Evolutionary conservation across 108 stramenopile genomes (phyloP).

Genomic region (Hondaea fermentalgiana): DNA sequence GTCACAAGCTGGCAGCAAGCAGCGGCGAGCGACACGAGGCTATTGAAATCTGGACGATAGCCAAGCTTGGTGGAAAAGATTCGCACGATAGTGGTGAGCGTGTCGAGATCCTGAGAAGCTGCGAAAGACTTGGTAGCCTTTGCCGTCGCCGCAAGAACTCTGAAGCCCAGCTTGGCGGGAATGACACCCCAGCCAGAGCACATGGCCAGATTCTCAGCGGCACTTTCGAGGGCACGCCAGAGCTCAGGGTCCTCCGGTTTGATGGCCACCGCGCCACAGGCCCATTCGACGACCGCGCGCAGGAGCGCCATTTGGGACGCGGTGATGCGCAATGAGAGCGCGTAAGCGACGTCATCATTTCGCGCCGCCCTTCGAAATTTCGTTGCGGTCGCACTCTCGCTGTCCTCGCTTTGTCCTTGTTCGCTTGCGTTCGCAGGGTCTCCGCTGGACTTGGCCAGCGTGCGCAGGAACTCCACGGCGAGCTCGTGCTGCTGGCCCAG

Average conservation of each 20-base stretch:
- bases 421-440: too few species aligned
- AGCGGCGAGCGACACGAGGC: neutral
- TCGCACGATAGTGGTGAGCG: neutral
- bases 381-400: too few species aligned
- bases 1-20: neutral
- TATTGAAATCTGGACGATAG: neutral
- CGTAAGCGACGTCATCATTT: neutral
- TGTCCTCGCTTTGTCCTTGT: too few species aligned
- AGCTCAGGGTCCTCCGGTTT: neutral
- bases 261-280: neutral
- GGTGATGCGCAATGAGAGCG: neutral
- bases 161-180: neutral
- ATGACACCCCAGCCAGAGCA: neutral
- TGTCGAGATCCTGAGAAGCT: neutral
- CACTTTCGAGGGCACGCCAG: neutral
- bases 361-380: neutral
- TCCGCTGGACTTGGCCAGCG: neutral
- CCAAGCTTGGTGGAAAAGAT: neutral
- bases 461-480: neutral
- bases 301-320: neutral
- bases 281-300: neutral
- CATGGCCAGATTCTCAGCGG: neutral
- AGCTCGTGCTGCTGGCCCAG: neutral
- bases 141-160: neutral
- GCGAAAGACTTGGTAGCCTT: neutral